These are phyloP conservation scores for Berberis thunbergii DNA, from an alignment of 164 flowering plant genomes.

Conservation along the genomic window DNA sequence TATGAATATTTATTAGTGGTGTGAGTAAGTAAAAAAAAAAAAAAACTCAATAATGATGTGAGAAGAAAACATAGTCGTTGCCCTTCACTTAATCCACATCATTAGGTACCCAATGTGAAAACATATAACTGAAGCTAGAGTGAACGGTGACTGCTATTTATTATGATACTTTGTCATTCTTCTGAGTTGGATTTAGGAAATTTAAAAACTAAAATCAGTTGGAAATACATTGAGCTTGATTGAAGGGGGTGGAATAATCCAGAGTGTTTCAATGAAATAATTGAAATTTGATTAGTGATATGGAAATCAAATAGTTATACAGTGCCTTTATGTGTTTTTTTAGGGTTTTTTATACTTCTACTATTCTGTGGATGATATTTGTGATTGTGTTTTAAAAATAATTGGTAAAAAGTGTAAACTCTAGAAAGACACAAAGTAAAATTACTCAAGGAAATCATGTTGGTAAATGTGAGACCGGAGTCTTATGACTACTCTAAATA, in stretches of 20 bases:
- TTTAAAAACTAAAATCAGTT: slow-evolving; percentile 6
- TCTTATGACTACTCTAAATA: background rate
- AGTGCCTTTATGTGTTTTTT: too few relatives aligned
- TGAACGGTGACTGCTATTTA: background rate
- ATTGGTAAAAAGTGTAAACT: slow-evolving; percentile 5
- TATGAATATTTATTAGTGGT: too few relatives aligned
- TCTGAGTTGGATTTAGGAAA: slow-evolving; percentile 26
- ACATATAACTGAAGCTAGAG: background rate
- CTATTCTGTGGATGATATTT: background rate
- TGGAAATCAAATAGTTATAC: too few relatives aligned
- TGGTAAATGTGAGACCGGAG: slow-evolving; percentile 18
- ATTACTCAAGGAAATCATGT: slow-evolving; percentile 54
- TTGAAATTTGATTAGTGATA: too few relatives aligned
- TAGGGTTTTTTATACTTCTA: background rate
- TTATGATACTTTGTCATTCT: background rate
- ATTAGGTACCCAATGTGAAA: too few relatives aligned
- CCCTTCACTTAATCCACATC: too few relatives aligned
- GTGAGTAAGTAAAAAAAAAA: too few relatives aligned
- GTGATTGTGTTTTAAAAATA: too few relatives aligned
- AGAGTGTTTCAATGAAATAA: slow-evolving; percentile 45
- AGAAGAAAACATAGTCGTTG: too few relatives aligned
- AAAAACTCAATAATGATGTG: too few relatives aligned
- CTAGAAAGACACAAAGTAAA: background rate
- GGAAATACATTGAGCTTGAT: slow-evolving; percentile 17
- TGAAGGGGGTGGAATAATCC: slow-evolving; percentile 50